A percentile compares a stretch with the other conserved stretches of the same genome.
Conservation (phyloP, 2,329 filamentous ascomycete genomes). For the Arthrobotrys sphaeroides region DNA sequence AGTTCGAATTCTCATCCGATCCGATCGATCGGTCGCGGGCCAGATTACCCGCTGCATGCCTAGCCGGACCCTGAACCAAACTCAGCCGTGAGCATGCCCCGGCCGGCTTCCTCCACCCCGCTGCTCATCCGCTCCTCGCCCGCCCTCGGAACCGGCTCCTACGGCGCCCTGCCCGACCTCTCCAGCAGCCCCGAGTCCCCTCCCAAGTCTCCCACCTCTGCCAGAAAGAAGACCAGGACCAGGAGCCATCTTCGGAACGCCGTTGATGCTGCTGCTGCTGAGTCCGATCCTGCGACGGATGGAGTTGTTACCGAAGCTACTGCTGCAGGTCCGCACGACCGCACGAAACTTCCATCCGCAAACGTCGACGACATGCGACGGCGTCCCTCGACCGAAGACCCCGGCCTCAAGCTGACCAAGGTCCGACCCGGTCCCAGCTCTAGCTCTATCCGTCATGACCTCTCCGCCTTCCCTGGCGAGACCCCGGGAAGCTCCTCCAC, state of each 20-base stretch:
- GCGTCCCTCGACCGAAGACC: slow-evolving; percentile 10
- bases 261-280: not conserved
- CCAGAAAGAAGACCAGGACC: slow-evolving; percentile 52
- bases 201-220: slow-evolving; percentile 15
- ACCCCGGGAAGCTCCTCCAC: slow-evolving; percentile 21
- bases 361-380: slow-evolving; percentile 33
- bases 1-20: no score
- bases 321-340: not conserved
- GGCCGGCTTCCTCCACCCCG: slow-evolving; percentile 60
- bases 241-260: slow-evolving; percentile 16
- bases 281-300: slow-evolving; percentile 16
- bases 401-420: slow-evolving; percentile 33
- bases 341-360: slow-evolving; percentile 10
- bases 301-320: not conserved
- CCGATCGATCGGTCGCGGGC: no score
- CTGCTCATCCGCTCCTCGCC: slow-evolving; percentile 70
- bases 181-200: slow-evolving; percentile 38
- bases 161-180: slow-evolving; percentile 68
- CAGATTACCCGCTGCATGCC: no score
- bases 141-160: slow-evolving; percentile 70
- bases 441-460: not conserved
- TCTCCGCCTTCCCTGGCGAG: slow-evolving; percentile 17
- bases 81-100: slow-evolving; percentile 13
- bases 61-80: not conserved
- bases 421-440: not conserved